A percentile compares a stretch with the other conserved stretches of the same genome.
Conservation (phyloP, 257 asterid genomes). For the Scutellaria minor region DNA sequence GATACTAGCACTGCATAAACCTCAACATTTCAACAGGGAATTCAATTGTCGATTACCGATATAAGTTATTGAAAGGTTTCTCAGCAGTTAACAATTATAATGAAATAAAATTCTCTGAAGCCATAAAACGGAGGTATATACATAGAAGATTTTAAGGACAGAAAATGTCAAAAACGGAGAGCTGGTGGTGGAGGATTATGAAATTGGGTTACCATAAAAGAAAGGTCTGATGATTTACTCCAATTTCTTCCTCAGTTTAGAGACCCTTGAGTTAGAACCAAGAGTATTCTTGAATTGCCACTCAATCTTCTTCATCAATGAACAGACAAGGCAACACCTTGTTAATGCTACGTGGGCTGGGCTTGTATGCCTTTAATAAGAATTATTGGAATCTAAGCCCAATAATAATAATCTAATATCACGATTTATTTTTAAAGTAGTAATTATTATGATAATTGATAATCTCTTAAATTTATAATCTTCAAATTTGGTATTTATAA, state of each 20-base stretch:
- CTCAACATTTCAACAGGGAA: constrained; percentile 20
- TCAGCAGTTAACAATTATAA: constrained; percentile 3
- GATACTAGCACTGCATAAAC: constrained; percentile 29
- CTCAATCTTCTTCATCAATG: background rate
- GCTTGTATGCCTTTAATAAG: too few species aligned
- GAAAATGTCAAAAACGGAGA: background rate
- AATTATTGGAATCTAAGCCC: too few species aligned
- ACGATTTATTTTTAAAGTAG: too few species aligned
- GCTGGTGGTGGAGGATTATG: background rate
- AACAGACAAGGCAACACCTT: background rate
- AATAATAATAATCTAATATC: too few species aligned
- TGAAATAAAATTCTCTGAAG: background rate
- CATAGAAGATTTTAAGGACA: background rate
- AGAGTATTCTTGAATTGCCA: background rate
- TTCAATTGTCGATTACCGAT: constrained; percentile 4
- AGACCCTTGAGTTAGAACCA: constrained; percentile 22
- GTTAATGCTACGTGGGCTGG: too few species aligned
- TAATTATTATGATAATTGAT: too few species aligned
- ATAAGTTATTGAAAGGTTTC: background rate
- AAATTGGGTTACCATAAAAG: constrained; percentile 30
- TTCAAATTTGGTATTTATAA: too few species aligned
- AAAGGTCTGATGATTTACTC: constrained; percentile 26
- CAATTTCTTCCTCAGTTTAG: constrained; percentile 3
- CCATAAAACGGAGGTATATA: background rate
- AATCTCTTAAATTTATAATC: too few species aligned